Conservation (phyloP, 2,329 filamentous ascomycete genomes). For the Hypoxylon sp. region DNA sequence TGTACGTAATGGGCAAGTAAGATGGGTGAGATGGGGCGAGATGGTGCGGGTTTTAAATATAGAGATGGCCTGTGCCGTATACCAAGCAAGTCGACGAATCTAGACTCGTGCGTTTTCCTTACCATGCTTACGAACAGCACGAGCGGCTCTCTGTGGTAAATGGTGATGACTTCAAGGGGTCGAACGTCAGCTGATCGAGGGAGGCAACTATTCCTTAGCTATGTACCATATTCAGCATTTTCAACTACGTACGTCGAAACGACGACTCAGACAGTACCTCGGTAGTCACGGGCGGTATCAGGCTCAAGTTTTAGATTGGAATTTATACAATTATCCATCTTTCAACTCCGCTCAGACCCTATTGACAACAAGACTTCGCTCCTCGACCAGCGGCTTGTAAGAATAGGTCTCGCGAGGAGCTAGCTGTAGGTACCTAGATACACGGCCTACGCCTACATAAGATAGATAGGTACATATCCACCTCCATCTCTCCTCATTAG, state of each 20-base stretch:
- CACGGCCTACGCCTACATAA: constrained; percentile 29
- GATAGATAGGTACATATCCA: constrained; percentile 28
- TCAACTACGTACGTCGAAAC: background rate
- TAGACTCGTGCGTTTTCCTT: background rate
- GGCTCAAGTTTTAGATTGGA: constrained; percentile 7
- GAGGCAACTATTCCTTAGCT: no score
- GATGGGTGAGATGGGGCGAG: background rate
- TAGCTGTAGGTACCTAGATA: constrained; percentile 33
- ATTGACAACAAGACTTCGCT: constrained; percentile 28
- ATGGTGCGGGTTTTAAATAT: constrained; percentile 10
- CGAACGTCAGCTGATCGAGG: background rate
- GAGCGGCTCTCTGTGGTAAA: no score
- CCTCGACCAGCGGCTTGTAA: constrained; percentile 1
- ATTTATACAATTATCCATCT: constrained; percentile 36
- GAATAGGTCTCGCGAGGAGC: constrained; percentile 18
- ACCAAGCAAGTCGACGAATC: background rate
- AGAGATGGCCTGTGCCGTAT: background rate
- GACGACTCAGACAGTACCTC: background rate
- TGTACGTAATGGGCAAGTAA: no score
- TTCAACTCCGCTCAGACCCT: constrained; percentile 5
- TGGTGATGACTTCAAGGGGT: no score
- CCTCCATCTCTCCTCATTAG: constrained; percentile 28
- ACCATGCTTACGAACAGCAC: no score
- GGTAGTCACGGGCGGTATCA: background rate
- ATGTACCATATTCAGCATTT: no score